Evolutionary conservation across 352 stramenopile genomes (phyloP), one percentile per base, ranked within the genome.

Genomic region (Paralagenidium karlingii): DNA sequence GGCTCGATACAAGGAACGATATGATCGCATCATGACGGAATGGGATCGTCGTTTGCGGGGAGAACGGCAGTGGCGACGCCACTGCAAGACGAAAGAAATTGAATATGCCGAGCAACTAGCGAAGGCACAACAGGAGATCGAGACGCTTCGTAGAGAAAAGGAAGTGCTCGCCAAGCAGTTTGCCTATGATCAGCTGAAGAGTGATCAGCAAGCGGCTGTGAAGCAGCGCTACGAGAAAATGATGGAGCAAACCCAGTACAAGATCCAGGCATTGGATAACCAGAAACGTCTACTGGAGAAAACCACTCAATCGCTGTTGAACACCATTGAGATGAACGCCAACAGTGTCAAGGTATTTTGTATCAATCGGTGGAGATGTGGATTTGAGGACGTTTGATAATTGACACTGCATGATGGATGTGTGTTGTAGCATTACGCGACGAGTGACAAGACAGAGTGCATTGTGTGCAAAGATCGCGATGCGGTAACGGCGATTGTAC

Each of bases 221-320:
- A 84, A 82, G 34, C 40, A 48, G 9, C 58, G 60, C 22, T 90
- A 90, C 51, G 64, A 83, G 18, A 63, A 80, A 37, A 52, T 90
- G 4, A 86, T 73, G 32, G 64, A 70, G 43, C 66, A 84, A 40
- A 77, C 87, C 63, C 60, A 75, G 34, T 69, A 76, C 15, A 77
- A 78, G 29, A 60, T 90, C 48, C 53, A 45, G 3, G 60, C 63
- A 9, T 53, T 82, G 12, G 59, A 74, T 13, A 68, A 87, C 36
- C 70, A 90, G 34, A 76, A 85, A 56, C 67, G 75, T 12, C 47
- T 87, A 34, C 50, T 90, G 41, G 76, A 90, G 56, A 67, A 86
- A 32, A 90, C 73, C 26, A 85, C 73, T 22, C 66, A 64, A 25
- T 71, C 68, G n/a, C 31, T 90, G 24, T 38, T 90, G 8, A 44